Evolutionary conservation across 129 eudicot species (phyloP), one percentile per base, ranked within the genome.

Genomic region (Tanacetum coccineum): DNA sequence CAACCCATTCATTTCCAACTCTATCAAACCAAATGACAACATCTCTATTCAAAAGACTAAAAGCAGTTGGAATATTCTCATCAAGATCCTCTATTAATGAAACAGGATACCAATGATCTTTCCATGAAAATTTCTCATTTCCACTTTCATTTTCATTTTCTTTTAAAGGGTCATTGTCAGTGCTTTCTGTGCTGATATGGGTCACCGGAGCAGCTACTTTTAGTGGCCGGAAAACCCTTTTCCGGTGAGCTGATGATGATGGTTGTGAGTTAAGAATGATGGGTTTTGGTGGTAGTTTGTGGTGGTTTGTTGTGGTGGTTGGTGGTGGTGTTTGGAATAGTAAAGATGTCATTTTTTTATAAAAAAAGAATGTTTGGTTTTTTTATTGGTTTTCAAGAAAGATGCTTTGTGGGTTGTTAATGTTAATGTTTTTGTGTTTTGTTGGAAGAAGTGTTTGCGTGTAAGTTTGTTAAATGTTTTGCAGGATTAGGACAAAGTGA

Each of bases 101-200:
- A 54, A 92, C 91, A 0, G 98, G 98, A 84, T 92, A 92, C 96
- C 98, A 92, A 53, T 88, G 96, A 70, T 93, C 98, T 25, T 89
- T 74, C 98, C 98, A 93, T 12, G 98, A 80, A 69, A 93, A 93
- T 47, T 89, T 88, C 0, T 89, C 68, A 32, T 82, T 83, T 5
- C 57, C 48, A 50, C 75, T 80, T 69, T 74, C 78, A 57, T 10
- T 26, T 72, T 77, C 79, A n/a, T 61, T 42, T 56, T 76, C 83
- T 21, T 60, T 66, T 18, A 70, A 50, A 9, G 83, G 17, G 42
- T 54, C 62, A 42, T 83, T 0, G 19, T 51, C 54, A 40, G 81
- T 1, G 68, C 85, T 44, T 36, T 36, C 9, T 36, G 40, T 36
- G 40, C 40, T 36, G 1, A 36, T 36, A 36, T 36, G 36, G 42